Conservation (phyloP, 179 eudicot genomes). For the Corrigiola litoralis region DNA sequence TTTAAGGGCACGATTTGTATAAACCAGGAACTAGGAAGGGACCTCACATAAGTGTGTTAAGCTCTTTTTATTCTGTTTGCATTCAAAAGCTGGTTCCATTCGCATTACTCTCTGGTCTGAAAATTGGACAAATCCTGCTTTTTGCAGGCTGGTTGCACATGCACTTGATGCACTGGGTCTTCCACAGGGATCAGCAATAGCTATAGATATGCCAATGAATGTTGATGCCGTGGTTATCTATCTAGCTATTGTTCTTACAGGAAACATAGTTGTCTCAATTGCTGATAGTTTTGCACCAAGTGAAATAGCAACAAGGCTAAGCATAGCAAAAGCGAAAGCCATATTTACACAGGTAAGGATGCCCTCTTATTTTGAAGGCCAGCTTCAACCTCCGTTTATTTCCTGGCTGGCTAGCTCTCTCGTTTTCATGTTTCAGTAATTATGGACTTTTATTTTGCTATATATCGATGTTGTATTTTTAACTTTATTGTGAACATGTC, state of each 20-base stretch:
- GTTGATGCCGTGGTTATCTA: slow-evolving; percentile 83
- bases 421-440: too few relatives aligned
- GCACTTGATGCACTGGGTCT: slow-evolving; percentile 67
- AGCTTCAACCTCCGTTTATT: background rate
- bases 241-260: slow-evolving; percentile 89
- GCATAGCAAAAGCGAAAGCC: slow-evolving; percentile 73
- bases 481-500: too few relatives aligned
- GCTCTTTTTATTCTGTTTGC: background rate
- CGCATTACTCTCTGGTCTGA: slow-evolving; percentile 1
- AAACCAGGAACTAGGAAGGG: background rate
- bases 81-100: background rate
- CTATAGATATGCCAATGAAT: slow-evolving; percentile 98
- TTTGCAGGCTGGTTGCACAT: slow-evolving; percentile 72
- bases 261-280: slow-evolving; percentile 86
- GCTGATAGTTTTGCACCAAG: slow-evolving; percentile 95
- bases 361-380: background rate
- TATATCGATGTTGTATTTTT: too few relatives aligned
- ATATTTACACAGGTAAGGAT: slow-evolving; percentile 86
- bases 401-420: background rate
- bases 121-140: slow-evolving; percentile 7
- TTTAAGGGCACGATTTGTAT: background rate
- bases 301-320: slow-evolving; percentile 83
- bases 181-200: slow-evolving; percentile 87
- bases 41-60: background rate
- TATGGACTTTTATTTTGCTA: too few relatives aligned